Conservation (phyloP, 2,329 filamentous ascomycete species). For the Botrytis hyacinthi region DNA sequence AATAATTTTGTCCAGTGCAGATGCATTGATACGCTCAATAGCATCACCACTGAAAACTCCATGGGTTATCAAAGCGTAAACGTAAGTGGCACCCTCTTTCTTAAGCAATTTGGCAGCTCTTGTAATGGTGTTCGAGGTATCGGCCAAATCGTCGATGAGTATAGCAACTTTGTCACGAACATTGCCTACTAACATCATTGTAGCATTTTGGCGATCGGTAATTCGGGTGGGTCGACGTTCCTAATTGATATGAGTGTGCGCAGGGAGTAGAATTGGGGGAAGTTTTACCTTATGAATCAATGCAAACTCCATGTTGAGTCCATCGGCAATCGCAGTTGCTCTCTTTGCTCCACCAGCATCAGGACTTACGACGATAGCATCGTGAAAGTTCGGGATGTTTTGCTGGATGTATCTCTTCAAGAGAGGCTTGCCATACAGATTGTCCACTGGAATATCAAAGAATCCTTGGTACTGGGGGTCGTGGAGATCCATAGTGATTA, state of each 20-base stretch:
- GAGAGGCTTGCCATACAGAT: constrained; percentile 82
- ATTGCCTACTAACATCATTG: constrained; percentile 93
- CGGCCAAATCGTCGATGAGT: constrained; percentile 88
- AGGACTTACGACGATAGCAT: constrained; percentile 90
- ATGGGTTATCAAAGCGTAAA: constrained; percentile 91
- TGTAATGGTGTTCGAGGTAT: constrained; percentile 96
- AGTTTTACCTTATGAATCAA: constrained; percentile 88
- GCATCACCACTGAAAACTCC: constrained; percentile 94
- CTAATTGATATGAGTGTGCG: constrained; percentile 48
- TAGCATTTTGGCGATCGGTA: constrained; percentile 83
- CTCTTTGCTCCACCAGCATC: constrained; percentile 96
- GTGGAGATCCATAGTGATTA: constrained; percentile 96
- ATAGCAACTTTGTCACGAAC: constrained; percentile 80
- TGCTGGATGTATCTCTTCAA: constrained; percentile 71
- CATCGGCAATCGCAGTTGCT: constrained; percentile 91
- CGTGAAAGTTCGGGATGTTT: constrained; percentile 74
- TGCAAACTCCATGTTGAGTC: constrained; percentile 90
- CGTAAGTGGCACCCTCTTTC: constrained; percentile 86
- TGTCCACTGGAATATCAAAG: constrained; percentile 98
- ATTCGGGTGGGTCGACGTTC: constrained; percentile 88
- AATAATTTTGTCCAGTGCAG: constrained; percentile 86
- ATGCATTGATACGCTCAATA: constrained; percentile 90
- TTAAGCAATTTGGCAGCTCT: constrained; percentile 95
- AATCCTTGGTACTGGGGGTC: constrained; percentile 98
- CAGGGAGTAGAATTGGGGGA: constrained; percentile 34